Conservation (phyloP, 2,329 filamentous ascomycete genomes). For the Xylariales sp. region DNA sequence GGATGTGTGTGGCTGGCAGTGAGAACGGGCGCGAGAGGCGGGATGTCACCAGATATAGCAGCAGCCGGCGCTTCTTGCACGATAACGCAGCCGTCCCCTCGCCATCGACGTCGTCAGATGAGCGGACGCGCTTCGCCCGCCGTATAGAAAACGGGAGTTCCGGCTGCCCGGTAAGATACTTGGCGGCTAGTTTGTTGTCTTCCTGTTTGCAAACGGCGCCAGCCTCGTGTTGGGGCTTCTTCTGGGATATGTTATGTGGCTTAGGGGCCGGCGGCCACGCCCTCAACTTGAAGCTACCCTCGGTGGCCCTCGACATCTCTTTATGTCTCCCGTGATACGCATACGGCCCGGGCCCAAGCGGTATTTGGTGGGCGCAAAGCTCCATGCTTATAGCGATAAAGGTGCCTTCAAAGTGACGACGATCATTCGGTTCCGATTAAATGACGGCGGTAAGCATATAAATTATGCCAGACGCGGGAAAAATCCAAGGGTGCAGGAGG, state of each 20-base stretch:
- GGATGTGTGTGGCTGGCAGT: conserved; percentile 75
- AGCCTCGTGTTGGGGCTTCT: neutral
- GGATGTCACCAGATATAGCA: conserved; percentile 73
- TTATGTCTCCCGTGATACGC: conserved; percentile 29
- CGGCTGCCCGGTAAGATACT: neutral
- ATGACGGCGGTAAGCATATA: neutral
- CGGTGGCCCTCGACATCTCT: conserved; percentile 21
- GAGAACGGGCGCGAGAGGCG: conserved; percentile 77
- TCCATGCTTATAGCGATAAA: conserved; percentile 37
- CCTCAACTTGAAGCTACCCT: conserved; percentile 7
- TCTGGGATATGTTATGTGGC: neutral
- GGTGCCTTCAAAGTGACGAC: conserved; percentile 4
- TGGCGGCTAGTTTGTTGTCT: neutral
- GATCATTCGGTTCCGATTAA: conserved; percentile 16
- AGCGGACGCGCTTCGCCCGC: conserved; percentile 62
- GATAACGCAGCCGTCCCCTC: conserved; percentile 61
- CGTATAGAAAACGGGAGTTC: neutral
- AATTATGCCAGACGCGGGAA: conserved; percentile 5
- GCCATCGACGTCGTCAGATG: conserved; percentile 69
- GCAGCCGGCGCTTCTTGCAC: conserved; percentile 75
- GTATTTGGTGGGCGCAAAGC: conserved; percentile 40
- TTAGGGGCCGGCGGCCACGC: conserved; percentile 1
- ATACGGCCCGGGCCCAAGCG: conserved; percentile 39
- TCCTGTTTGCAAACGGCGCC: neutral
- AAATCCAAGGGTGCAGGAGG: conserved; percentile 19